Evolutionary conservation across 2,329 filamentous ascomycete genomes (phyloP).

Genomic region (Orbilia oligospora): DNA sequence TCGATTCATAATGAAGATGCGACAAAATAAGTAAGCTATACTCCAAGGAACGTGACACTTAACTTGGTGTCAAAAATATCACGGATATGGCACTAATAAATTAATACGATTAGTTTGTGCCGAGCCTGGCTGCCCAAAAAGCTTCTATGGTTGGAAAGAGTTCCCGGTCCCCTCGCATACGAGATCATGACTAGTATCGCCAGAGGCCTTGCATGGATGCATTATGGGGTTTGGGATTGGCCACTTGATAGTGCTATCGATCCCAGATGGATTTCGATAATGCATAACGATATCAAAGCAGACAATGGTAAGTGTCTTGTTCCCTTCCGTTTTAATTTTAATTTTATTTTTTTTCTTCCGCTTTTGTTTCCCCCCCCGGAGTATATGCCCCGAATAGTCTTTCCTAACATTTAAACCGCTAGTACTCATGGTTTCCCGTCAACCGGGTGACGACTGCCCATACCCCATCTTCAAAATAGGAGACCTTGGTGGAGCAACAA

Average conservation of each 20-base stretch:
- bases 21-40: slow-evolving; percentile 1
- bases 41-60: not conserved
- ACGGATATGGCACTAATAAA: not conserved
- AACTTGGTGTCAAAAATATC: not conserved
- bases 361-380: not conserved
- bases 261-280: slow-evolving; percentile 15
- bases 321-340: no score
- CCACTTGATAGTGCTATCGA: slow-evolving; percentile 18
- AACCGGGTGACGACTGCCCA: slow-evolving; percentile 14
- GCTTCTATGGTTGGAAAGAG: not conserved
- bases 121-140: not conserved
- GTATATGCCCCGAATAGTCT: not conserved
- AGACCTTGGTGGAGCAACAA: slow-evolving; percentile 29
- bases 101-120: not conserved
- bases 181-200: slow-evolving; percentile 42
- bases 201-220: slow-evolving; percentile 41
- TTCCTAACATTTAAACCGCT: not conserved
- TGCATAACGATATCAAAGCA: slow-evolving; percentile 50
- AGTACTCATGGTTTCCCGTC: slow-evolving; percentile 33
- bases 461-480: slow-evolving; percentile 48
- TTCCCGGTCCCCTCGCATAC: slow-evolving; percentile 20
- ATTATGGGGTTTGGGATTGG: slow-evolving; percentile 39
- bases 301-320: slow-evolving; percentile 40
- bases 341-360: no score
- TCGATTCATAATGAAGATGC: not conserved